phyloP scores from a whole-genome alignment of 192 early-diverging fungal species.

The Gaertneriomyces sp. region DNA sequence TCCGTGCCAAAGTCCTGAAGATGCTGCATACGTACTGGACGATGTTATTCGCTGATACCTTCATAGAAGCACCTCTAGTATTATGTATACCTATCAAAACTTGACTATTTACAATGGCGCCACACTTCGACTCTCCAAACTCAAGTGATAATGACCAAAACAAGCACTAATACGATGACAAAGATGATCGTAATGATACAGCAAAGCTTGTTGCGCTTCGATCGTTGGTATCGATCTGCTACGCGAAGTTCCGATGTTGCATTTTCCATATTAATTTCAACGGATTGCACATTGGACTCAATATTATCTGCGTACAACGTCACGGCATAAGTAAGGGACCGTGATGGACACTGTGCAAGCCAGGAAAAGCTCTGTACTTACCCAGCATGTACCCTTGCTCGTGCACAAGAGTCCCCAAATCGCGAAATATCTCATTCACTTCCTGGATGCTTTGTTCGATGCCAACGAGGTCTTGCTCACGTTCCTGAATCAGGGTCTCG shows the following conservation, averaged over 20 bases:
- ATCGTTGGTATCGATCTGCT: constrained; percentile 77
- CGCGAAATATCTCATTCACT: constrained; percentile 95
- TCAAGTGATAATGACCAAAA: constrained; percentile 48
- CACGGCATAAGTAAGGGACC: neutral
- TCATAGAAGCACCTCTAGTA: too few relatives aligned
- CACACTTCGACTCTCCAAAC: neutral
- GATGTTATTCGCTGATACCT: too few relatives aligned
- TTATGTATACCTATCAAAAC: too few relatives aligned
- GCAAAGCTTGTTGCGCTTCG: constrained; percentile 76
- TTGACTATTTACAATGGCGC: too few relatives aligned
- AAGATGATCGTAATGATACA: constrained; percentile 76
- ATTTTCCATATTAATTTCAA: constrained; percentile 71
- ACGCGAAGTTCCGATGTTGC: constrained; percentile 75
- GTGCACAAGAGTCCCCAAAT: constrained; percentile 92
- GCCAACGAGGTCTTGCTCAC: constrained; percentile 86
- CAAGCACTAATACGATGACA: constrained; percentile 65
- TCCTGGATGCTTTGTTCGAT: constrained; percentile 92
- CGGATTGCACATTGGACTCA: constrained; percentile 85
- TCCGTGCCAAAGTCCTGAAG: too few relatives aligned
- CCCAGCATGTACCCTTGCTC: constrained; percentile 91
- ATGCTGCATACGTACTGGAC: too few relatives aligned
- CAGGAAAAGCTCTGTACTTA: constrained; percentile 35
- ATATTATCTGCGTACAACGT: constrained; percentile 73
- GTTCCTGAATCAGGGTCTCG: constrained; percentile 87
- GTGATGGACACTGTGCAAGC: neutral